Base-by-base conservation (phyloP, 2,329 filamentous ascomycete species). In the Pseudogymnoascus sp. region DNA sequence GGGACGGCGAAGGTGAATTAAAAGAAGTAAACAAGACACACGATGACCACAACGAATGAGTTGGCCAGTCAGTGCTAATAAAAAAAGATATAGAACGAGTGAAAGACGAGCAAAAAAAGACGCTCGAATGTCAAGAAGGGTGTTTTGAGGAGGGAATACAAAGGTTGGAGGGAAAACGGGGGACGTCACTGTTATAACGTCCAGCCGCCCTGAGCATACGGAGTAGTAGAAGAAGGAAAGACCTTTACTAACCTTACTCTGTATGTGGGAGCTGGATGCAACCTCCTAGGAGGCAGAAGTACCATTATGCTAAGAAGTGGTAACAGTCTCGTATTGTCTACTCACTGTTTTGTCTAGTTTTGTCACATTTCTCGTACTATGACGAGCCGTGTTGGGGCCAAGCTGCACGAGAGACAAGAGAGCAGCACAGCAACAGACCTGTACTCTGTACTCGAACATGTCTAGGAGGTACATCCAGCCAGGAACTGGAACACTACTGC, bases 91-190 rank as follows among this genome's bases (percentile, higher is more conserved):
- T 31, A 19, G 50, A 57, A 57, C 50, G 50, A 57, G 50, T 57
- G 50, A 57, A 57, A 57, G 50, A 57, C 50, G 50, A 57, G 50
- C 50, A 57, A 33, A 57, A 57, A 57, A 57, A 57, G 50, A 21
- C 28, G 50, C 50, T 57, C 50, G 50, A 57, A 35, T 57, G 47
- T 57, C 50, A 21, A 33, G 28, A 33, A 33, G 15, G n/a, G 50
- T 28, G 23, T 19, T 33, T 53, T 33, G 50, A 57, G 28, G 50
- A 21, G 17, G 28, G 28, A 33, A 57, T 33, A 57, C 17, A 21
- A 35, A 57, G 28, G 50, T 13, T 57, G 28, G 17, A 57, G n/a
- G 28, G 50, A 33, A 57, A 57, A 57, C 17, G 50, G 50, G 50
- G 50, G 50, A 57, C 50, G 28, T 57, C 50, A 57, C 50, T 3